Evolutionary conservation across 2,329 filamentous ascomycete species (phyloP).

Genomic region (Colletotrichum graminicola): DNA sequence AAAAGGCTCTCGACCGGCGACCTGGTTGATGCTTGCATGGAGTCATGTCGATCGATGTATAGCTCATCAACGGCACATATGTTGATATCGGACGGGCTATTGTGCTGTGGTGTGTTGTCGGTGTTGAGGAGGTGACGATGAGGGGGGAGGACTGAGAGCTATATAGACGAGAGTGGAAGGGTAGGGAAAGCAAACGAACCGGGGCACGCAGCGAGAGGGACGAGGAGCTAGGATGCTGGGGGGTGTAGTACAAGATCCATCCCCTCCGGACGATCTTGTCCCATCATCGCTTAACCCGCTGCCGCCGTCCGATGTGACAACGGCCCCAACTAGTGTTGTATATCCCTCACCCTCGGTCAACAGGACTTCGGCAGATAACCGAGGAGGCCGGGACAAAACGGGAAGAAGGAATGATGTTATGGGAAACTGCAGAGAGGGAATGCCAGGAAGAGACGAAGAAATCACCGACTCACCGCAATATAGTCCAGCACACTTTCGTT

Average conservation of each 20-base stretch:
- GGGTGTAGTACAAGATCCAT: constrained; percentile 40
- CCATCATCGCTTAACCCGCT: constrained; percentile 31
- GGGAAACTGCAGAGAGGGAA: constrained; percentile 5
- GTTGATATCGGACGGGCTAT: constrained; percentile 6
- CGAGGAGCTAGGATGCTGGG: constrained; percentile 14
- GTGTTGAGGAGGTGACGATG: neutral
- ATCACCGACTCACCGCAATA: constrained; percentile 33
- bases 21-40: neutral
- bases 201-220: neutral
- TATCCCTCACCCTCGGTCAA: constrained; percentile 37
- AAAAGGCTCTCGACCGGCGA: neutral
- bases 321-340: constrained; percentile 19
- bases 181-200: neutral
- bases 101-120: neutral
- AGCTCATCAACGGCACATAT: constrained; percentile 8
- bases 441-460: constrained; percentile 3
- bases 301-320: constrained; percentile 26
- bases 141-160: constrained; percentile 7
- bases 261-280: constrained; percentile 39
- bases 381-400: constrained; percentile 13
- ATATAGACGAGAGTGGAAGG: constrained; percentile 23
- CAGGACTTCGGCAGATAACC: constrained; percentile 20
- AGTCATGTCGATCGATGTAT: neutral
- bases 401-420: constrained; percentile 15
- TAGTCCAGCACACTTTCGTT: constrained; percentile 6